Conservation (phyloP, 306 rosid species). For the Vigna radiata region DNA sequence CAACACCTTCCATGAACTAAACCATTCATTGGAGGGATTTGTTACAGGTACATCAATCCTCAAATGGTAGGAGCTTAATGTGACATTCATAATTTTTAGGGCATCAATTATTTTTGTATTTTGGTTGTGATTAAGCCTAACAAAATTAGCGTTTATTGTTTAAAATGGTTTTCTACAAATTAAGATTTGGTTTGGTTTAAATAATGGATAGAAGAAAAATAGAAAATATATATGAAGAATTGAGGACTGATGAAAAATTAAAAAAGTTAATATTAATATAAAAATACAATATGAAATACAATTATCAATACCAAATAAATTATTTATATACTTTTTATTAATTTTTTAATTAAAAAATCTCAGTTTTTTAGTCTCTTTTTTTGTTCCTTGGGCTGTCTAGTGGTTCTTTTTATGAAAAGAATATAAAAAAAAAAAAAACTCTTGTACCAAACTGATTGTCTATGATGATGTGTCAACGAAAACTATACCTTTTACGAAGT, state of each 20-base stretch:
- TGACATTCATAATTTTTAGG: neutral
- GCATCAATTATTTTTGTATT: neutral
- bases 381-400: too few species aligned
- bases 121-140: neutral
- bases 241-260: too few species aligned
- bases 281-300: too few species aligned
- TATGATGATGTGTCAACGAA: constrained; percentile 43
- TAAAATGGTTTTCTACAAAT: neutral
- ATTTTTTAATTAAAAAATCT: too few species aligned
- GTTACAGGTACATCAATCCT: neutral
- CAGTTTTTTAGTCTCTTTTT: too few species aligned
- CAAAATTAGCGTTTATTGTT: neutral
- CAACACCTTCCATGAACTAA: neutral
- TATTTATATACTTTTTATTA: too few species aligned
- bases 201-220: too few species aligned
- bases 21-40: neutral
- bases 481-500: neutral
- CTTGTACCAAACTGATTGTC: neutral
- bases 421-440: neutral
- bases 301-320: too few species aligned
- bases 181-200: too few species aligned
- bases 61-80: neutral
- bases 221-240: too few species aligned
- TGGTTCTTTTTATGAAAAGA: too few species aligned
- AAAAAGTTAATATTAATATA: too few species aligned